Evolutionary conservation across 1,139 yeast genomes (phyloP), one percentile per base, ranked within the genome.

Genomic region (Zygosaccharomyces pseudobailii): DNA sequence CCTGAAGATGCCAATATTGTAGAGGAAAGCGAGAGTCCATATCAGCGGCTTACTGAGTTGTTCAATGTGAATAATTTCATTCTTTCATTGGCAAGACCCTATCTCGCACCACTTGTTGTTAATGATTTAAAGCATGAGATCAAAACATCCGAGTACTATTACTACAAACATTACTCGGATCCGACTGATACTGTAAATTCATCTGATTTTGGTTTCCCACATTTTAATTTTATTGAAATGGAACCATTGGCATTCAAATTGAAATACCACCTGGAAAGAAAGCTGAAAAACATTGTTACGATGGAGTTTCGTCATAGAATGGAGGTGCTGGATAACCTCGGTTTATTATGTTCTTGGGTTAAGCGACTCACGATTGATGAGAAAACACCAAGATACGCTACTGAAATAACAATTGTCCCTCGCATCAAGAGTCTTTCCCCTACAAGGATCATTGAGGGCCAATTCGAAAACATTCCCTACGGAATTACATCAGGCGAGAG

Each of bases 61-160:
- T 92, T 90, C 71, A 92, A 92, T 61, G 97, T 92, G 21, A 92
- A 92, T 67, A 94, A 89, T 65, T 90, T 88, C 61, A 75, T 92
- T 23, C 88, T 89, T 0, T 86, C 96, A 30, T 73, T 90, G 56
- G 96, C 97, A 9, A 76, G 97, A 51, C 97, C 97, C 0, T 90
- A 92, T 61, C 71, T 90, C 56, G 96, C 97, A 0, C 97, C 97
- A 0, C 71, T 90, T 44, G 76, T 92, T 42, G 81, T 86, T 33
- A 85, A 87, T 54, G 97, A 89, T 60, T 75, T 88, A 60, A 84
- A 84, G 58, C 94, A 87, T 61, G 71, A 67, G 48, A 68, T 70
- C 56, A 71, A 68, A 51, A 61, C 64, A 31, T 50, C 71, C 40
- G 55, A 64, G 56, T 65, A 66, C 45, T 68, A 66, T 45, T 70